Base-by-base conservation (phyloP, 345 rosid genomes). In the Salix exigua region DNA sequence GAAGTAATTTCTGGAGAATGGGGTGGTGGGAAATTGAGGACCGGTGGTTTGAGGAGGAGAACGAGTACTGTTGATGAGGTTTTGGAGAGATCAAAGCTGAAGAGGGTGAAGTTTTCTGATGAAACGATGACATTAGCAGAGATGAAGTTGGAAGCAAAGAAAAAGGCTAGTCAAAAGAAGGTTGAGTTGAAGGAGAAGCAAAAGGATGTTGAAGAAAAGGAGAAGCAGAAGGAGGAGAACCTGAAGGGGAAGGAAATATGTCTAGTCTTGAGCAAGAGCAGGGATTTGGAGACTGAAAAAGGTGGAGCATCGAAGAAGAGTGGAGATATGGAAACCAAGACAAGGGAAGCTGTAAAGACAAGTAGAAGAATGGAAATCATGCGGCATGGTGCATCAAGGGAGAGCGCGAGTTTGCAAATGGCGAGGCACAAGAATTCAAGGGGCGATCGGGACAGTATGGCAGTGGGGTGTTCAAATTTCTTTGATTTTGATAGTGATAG, bases 101-200 rank as follows among this genome's bases (percentile, higher is more conserved):
- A 73, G 76, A 78, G 17, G 64, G 80, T 66, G 65, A 72, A 77
- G 67, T 53, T 77, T 75, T 85, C 8, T 40, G 97, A 90, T 37
- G 97, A 88, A 75, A 85, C 62, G 79, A 87, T 91, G 93, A 95
- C 97, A 18, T 80, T 94, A 77, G 95, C 94, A 1, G 88, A 90
- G 84, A 87, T 95, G 94, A 89, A 87, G 81, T 73, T 80, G 58
- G 80, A 81, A 79, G 82, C 87, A 4, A 91, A 74, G 83, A 73
- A 80, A 78, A 91, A 80, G 70, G 72, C 30, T 2, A 28, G 74
- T 7, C 81, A 80, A 75, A 81, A 64, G 26, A 87, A 84, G 83
- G 71, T 7, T 40, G 89, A 82, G 21, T 50, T 76, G 61, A 87
- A 83, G 62, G 71, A 40, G 63, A 78, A 79, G 71, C 40, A 42